Base-by-base conservation (phyloP, 495 filamentous ascomycete species). In the Thermochaetoides thermophila region DNA sequence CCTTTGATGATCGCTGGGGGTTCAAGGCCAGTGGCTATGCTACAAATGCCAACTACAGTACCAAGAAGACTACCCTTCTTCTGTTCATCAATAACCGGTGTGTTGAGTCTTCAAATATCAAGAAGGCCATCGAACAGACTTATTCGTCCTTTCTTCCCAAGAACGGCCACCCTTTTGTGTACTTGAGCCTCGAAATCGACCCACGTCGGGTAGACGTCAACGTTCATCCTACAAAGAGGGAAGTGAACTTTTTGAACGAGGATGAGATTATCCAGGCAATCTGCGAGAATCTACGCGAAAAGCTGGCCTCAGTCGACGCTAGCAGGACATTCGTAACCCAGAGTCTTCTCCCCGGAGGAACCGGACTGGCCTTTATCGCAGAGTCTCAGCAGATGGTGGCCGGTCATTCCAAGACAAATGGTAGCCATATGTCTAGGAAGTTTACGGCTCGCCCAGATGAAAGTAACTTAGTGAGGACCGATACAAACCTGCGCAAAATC, bases 201-300 rank as follows among this genome's bases (percentile, higher is more conserved):
- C 89, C 91, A 7, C 72, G 81, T 24, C 72, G 86, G 10, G 84
- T 99, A 3, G 91, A 99, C 54, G 91, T 99, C 47, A 99, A 99
- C 46, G 76, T 99, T 0, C 91, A 99, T 51, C 91, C 91, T 4
- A 96, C 91, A 2, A 99, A 99, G 52, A 71, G 87, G 31, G 91
- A 99, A 53, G 91, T 99, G 18, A 92, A 96, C 50, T 96, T 99
- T 50, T 67, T 99, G 3, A 93, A 96, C 41, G 91, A 99, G 50
- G 91, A 96, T 44, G 89, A 96, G 43, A 92, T 96, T 34, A 79
- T 93, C 38, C 84, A 93, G 46, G 71, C 68, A 29, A 76, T 99
- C 18, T 93, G 84, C 57, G 69, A 74, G 38, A 76, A 82, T 31
- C 77, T 96, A 31, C 72, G 81, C 28, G 64, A 71, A 9, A 80